These are phyloP conservation scores for Vanilla planifolia DNA, from an alignment of 106 monocot species.

Conservation along the genomic window DNA sequence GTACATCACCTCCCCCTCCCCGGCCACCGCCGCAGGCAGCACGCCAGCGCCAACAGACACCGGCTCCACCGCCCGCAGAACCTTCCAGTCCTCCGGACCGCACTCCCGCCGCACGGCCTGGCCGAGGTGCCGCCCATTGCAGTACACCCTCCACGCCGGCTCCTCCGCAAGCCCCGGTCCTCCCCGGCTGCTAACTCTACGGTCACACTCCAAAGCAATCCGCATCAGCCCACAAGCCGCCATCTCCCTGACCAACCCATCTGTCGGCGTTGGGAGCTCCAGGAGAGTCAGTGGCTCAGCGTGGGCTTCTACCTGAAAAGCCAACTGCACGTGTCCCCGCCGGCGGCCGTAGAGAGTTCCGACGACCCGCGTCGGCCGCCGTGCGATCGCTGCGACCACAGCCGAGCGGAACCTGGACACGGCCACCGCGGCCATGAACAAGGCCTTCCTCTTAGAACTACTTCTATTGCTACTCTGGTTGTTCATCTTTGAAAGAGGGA, in stretches of 20 bases:
- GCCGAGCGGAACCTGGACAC: not conserved
- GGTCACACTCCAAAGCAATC: constrained; percentile 51
- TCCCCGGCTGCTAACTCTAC: not conserved
- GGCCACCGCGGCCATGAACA: not conserved
- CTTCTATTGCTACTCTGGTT: not conserved
- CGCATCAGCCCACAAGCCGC: constrained; percentile 63
- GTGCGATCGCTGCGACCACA: constrained; percentile 9
- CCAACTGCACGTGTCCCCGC: constrained; percentile 52
- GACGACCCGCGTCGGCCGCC: constrained; percentile 21
- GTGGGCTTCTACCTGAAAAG: constrained; percentile 49
- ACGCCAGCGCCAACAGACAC: constrained; percentile 20
- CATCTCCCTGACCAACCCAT: constrained; percentile 59
- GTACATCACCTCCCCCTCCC: constrained; percentile 21
- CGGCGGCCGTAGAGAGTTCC: constrained; percentile 66
- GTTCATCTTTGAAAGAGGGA: not conserved
- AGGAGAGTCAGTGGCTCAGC: constrained; percentile 34
- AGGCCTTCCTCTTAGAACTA: constrained; percentile 15
- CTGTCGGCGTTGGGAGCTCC: constrained; percentile 59
- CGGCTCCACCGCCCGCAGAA: constrained; percentile 15
- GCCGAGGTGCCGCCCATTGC: constrained; percentile 24
- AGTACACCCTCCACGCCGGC: constrained; percentile 19
- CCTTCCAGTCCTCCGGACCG: constrained; percentile 14
- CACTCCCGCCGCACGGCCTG: constrained; percentile 11
- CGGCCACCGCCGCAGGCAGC: constrained; percentile 5
- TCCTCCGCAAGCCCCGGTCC: constrained; percentile 17